Base-by-base conservation (phyloP, 805 yeast species). In the Candida pseudoglaebosa region DNA sequence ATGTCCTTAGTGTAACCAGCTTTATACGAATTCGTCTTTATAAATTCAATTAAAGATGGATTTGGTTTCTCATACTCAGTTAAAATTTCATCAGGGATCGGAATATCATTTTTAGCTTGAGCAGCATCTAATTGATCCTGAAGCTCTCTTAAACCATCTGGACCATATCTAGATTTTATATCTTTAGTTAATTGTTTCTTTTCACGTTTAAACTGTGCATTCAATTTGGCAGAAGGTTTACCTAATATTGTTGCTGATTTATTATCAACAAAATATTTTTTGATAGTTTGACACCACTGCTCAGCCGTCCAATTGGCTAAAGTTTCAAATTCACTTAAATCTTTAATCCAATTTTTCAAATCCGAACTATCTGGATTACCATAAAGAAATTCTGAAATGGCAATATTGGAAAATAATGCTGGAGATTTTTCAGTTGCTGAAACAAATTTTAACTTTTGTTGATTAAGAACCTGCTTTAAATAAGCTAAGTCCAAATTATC, bases 311-410 rank as follows among this genome's bases (percentile, higher is more conserved):
- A 91, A 1, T 52, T 36, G 9, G 62, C 41, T 37, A 91, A 67
- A 1, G 49, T 39, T 46, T 80, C 82, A 56, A 73, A 87, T 44
- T 84, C 93, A 7, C 60, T 50, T 36, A 86, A 61, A 36, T 73
- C 70, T 43, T 75, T 71, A 17, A 78, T 47, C 71, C 83, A 76
- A n/a, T 59, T 57, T 2, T 65, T 59, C 42, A 91, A 64, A 38
- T 80, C 78, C 5, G 73, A 57, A 2, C 85, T 85, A 40, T 78
- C 79, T 2, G 58, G 49, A 34, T 77, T 67, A 35, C 96, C 95
- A 53, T 91, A 93, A 7, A 88, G 54, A 57, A 88, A 91, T 50
- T 87, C 95, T 28, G 71, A 71, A 37, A 88, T 83, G 5, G 89
- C 88, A 42, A 80, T 68, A 32, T 75, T 76, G 0, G 88, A 73